Evolutionary conservation across 1,139 yeast genomes (phyloP).

Genomic region (Torulaspora pretoriensis): DNA sequence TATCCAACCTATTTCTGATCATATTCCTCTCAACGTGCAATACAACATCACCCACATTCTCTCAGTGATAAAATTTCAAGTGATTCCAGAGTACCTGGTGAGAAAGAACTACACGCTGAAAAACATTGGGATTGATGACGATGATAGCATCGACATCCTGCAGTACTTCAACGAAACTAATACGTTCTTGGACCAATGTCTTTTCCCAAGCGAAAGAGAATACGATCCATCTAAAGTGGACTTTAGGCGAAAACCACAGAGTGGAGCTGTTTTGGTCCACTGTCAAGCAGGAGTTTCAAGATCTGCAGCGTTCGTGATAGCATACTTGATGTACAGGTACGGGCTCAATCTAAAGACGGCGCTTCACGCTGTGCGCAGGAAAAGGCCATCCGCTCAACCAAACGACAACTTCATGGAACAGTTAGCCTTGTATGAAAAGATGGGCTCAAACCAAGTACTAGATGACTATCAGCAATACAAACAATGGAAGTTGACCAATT

Average conservation of each 20-base stretch:
- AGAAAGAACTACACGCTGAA: constrained; percentile 49
- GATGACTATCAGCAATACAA: constrained; percentile 44
- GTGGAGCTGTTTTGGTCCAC: constrained; percentile 51
- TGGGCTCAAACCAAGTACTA: constrained; percentile 42
- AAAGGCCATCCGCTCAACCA: constrained; percentile 60
- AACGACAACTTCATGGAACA: constrained; percentile 75
- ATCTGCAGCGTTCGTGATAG: constrained; percentile 66
- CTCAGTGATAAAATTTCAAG: constrained; percentile 61
- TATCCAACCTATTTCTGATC: constrained; percentile 48
- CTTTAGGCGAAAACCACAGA: constrained; percentile 43
- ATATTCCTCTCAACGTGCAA: constrained; percentile 42
- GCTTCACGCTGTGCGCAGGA: constrained; percentile 64
- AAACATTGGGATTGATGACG: constrained; percentile 69
- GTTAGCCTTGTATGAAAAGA: constrained; percentile 53
- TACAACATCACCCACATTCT: constrained; percentile 63
- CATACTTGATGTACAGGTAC: constrained; percentile 75
- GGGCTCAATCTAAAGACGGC: constrained; percentile 58
- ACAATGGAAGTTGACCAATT: constrained; percentile 46
- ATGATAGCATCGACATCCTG: constrained; percentile 56
- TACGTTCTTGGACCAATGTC: constrained; percentile 61
- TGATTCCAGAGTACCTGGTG: constrained; percentile 47
- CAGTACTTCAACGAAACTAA: constrained; percentile 57
- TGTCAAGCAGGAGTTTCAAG: constrained; percentile 90
- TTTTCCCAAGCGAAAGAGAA: constrained; percentile 42
- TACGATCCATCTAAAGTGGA: constrained; percentile 32